phyloP scores from a whole-genome alignment of 208 protist species.

The Trypanosomatidae sp. region DNA sequence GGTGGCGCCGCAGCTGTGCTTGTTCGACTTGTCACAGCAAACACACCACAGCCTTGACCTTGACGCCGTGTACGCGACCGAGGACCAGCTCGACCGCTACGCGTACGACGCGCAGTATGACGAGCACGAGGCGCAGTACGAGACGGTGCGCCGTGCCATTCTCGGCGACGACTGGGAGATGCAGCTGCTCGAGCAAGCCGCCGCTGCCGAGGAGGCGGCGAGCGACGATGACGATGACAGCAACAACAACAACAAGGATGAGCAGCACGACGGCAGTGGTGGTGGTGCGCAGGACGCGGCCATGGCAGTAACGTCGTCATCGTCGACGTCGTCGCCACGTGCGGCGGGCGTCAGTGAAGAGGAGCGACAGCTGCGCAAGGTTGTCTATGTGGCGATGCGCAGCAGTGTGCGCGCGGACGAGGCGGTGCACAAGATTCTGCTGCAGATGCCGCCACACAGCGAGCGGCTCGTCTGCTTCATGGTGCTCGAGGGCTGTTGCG shows the following conservation, averaged over 20 bases:
- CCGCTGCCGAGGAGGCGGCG: constrained; percentile 27
- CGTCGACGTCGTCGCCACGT: background rate
- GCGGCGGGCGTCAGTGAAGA: constrained; percentile 66
- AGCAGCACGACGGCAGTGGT: background rate
- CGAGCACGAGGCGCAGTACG: constrained; percentile 90
- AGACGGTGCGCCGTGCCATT: constrained; percentile 76
- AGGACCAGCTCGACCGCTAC: constrained; percentile 91
- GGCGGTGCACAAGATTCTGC: constrained; percentile 97
- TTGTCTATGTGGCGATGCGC: constrained; percentile 98
- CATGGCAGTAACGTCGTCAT: background rate
- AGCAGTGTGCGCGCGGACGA: constrained; percentile 96
- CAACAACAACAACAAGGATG: constrained; percentile 1
- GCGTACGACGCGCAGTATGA: constrained; percentile 88
- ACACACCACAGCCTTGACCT: constrained; percentile 93
- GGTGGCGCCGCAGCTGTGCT: constrained; percentile 68
- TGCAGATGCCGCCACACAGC: constrained; percentile 46
- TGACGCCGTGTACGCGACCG: constrained; percentile 75
- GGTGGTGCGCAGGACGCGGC: background rate
- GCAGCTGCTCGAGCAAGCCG: constrained; percentile 50
- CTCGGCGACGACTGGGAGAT: constrained; percentile 88
- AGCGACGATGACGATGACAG: constrained; percentile 11
- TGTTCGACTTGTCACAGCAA: constrained; percentile 92
- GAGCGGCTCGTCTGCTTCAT: constrained; percentile 89
- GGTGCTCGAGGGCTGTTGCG: constrained; percentile 97
- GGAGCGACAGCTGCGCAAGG: constrained; percentile 81